Evolutionary conservation across 345 rosid genomes (phyloP).

Genomic region (Boechera stricta): DNA sequence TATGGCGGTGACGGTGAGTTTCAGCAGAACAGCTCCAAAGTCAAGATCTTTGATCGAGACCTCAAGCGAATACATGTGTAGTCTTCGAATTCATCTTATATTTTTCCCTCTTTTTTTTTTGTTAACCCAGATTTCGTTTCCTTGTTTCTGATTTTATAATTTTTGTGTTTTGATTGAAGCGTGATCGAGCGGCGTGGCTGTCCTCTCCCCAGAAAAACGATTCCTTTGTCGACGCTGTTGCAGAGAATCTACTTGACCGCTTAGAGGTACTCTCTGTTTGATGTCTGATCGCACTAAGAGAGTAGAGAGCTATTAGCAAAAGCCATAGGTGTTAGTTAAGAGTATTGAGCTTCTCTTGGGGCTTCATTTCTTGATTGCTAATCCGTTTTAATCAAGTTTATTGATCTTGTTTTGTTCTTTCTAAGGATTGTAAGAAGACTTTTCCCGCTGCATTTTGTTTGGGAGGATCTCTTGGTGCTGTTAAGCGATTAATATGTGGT

Average conservation of each 20-base stretch:
- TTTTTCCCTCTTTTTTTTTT: neutral
- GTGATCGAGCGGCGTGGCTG: constrained; percentile 97
- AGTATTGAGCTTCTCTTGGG: constrained; percentile 8
- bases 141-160: neutral
- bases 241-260: constrained; percentile 88
- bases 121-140: neutral
- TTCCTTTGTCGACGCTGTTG: constrained; percentile 81
- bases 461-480: constrained; percentile 84
- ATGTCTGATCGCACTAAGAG: neutral
- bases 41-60: constrained; percentile 82
- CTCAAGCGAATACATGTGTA: constrained; percentile 86
- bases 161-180: constrained; percentile 53
- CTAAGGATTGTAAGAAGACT: constrained; percentile 82
- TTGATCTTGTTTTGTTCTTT: constrained; percentile 15
- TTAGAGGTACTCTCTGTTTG: constrained; percentile 61
- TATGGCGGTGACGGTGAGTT: constrained; percentile 51
- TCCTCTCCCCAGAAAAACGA: constrained; percentile 57
- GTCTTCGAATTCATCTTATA: neutral
- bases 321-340: neutral
- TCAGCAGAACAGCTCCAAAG: constrained; percentile 51
- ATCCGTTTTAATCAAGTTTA: neutral
- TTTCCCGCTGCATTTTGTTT: constrained; percentile 84
- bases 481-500: constrained; percentile 57
- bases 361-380: neutral
- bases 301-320: neutral